Percentiles rank a stretch among this genome's conserved stretches.
Evolutionary conservation across 805 yeast species (phyloP).

Genomic region (Priceomyces castillae): DNA sequence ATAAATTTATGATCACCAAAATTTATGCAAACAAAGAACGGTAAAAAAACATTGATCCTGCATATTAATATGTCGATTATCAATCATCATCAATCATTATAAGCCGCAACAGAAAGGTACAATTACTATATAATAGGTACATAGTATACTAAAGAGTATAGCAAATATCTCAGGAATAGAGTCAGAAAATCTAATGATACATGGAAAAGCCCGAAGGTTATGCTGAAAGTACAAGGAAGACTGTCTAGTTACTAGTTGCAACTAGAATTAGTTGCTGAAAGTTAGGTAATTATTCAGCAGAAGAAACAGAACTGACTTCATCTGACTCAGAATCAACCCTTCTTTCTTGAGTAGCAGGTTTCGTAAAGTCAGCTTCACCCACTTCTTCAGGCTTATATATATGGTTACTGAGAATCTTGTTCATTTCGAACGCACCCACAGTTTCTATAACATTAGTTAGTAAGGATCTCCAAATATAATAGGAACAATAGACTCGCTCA

Average conservation of each 20-base stretch:
- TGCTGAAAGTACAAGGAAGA: neutral
- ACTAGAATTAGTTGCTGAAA: neutral
- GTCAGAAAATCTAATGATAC: neutral
- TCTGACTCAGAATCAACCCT: neutral
- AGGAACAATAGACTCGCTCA: neutral
- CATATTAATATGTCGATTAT: neutral
- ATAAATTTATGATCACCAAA: neutral
- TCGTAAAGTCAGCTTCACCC: neutral
- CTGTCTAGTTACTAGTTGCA: neutral
- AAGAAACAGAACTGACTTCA: neutral
- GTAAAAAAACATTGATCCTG: slow-evolving; percentile 1
- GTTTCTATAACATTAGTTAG: slow-evolving; percentile 20
- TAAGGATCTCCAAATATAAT: neutral
- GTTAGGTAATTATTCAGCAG: neutral
- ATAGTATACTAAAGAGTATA: no score
- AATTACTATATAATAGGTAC: no score
- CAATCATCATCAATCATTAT: no score
- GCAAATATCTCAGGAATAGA: neutral
- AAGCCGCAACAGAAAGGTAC: no score
- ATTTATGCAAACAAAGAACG: neutral
- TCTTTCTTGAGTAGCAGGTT: neutral
- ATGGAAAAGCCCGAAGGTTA: neutral
- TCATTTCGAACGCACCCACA: slow-evolving; percentile 58
- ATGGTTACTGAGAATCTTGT: slow-evolving; percentile 52
- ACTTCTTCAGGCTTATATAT: slow-evolving; percentile 38